Evolutionary conservation across 163 green algal species (phyloP).

Genomic region (Scenedesmus sp.): DNA sequence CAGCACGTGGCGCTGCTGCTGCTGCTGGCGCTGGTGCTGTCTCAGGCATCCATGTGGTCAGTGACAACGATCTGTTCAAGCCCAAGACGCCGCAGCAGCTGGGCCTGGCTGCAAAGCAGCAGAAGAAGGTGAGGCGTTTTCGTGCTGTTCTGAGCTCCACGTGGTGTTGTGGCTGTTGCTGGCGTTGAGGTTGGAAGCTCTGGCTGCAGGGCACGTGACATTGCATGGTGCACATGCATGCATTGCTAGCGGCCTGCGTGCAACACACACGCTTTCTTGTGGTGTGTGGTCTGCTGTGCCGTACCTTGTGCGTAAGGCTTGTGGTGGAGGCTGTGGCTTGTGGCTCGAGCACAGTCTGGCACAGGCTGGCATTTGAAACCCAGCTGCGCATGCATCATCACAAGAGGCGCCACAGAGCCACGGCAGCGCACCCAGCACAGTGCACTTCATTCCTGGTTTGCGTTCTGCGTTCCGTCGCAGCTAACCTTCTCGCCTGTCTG

Average conservation of each 20-base stretch:
- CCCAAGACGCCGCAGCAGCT: slow-evolving; percentile 14
- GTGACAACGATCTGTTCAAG: slow-evolving; percentile 53
- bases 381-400: too few species aligned
- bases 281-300: too few species aligned
- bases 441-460: background rate
- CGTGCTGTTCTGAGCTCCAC: background rate
- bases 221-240: background rate
- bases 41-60: slow-evolving; percentile 39
- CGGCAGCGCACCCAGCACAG: too few species aligned
- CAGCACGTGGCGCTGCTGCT: background rate
- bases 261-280: too few species aligned
- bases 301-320: too few species aligned
- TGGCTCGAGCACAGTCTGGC: too few species aligned
- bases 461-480: background rate
- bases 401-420: too few species aligned
- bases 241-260: too few species aligned
- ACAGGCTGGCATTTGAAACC: too few species aligned
- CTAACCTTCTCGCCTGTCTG: background rate
- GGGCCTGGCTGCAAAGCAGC: background rate
- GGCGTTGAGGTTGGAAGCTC: background rate
- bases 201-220: background rate
- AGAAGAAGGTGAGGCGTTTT: background rate
- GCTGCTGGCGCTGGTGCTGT: background rate
- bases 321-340: too few species aligned
- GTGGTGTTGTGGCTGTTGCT: background rate